A percentile compares a stretch with the other conserved stretches of the same genome.
Conservation (phyloP, 306 rosid species). For the Prunus mira region DNA sequence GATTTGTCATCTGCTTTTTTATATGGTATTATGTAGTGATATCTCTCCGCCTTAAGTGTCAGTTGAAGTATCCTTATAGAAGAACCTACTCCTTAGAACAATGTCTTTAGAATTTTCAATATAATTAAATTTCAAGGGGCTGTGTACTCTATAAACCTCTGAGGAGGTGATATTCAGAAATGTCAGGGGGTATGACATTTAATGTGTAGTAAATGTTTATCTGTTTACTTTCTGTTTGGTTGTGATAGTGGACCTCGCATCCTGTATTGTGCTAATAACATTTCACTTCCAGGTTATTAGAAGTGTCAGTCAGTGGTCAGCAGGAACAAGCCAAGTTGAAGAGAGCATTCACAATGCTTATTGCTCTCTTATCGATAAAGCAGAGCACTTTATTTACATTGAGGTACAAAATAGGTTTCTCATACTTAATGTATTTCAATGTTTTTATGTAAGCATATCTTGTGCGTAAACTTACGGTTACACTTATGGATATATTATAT, state of each 20-base stretch:
- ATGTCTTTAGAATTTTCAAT: neutral
- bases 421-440: neutral
- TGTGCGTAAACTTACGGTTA: neutral
- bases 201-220: neutral
- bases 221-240: neutral
- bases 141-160: neutral
- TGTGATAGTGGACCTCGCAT: constrained; percentile 13
- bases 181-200: neutral
- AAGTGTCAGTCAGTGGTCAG: constrained; percentile 99
- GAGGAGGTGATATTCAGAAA: neutral
- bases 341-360: constrained; percentile 94
- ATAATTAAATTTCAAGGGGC: neutral
- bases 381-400: constrained; percentile 90
- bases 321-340: constrained; percentile 97
- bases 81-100: neutral
- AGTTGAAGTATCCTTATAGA: neutral
- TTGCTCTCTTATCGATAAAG: constrained; percentile 88
- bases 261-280: constrained; percentile 12
- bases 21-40: neutral
- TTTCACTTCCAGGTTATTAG: constrained; percentile 70
- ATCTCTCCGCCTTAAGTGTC: neutral
- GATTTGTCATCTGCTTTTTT: neutral
- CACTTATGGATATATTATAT: neutral
- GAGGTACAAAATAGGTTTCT: constrained; percentile 56
- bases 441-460: neutral